Evolutionary conservation across 1,139 yeast genomes (phyloP).

Genomic region (Sugiyamaella novakii): DNA sequence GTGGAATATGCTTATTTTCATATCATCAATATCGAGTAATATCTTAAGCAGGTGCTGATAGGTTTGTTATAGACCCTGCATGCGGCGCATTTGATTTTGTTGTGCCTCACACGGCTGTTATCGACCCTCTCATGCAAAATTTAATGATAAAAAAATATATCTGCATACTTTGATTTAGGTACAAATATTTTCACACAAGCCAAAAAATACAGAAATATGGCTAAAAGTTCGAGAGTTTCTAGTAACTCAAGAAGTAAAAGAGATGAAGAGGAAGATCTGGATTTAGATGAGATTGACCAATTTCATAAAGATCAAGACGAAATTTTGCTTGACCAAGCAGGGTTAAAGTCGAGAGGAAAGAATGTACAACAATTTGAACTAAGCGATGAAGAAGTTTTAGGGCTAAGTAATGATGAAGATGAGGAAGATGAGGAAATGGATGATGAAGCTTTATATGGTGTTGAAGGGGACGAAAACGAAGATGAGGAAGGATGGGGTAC

Average conservation of each 20-base stretch:
- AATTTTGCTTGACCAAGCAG: slow-evolving; percentile 59
- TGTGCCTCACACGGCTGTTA: slow-evolving; percentile 5
- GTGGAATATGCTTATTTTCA: no score
- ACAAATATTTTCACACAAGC: not conserved
- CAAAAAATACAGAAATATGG: slow-evolving; percentile 1
- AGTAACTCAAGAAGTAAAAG: slow-evolving; percentile 12
- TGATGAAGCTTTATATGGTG: slow-evolving; percentile 35
- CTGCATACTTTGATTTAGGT: not conserved
- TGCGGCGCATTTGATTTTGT: not conserved
- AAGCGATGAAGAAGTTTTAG: slow-evolving; percentile 56
- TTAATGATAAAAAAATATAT: slow-evolving; percentile 2
- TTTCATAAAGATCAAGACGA: slow-evolving; percentile 66
- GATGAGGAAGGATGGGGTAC: slow-evolving; percentile 81
- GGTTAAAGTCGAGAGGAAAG: slow-evolving; percentile 24
- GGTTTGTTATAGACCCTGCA: no score
- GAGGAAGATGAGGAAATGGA: slow-evolving; percentile 36
- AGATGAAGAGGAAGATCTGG: slow-evolving; percentile 37
- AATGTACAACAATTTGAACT: slow-evolving; percentile 47
- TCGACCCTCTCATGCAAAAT: slow-evolving; percentile 2
- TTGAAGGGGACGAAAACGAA: slow-evolving; percentile 50
- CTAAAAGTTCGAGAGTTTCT: slow-evolving; percentile 11
- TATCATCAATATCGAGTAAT: no score
- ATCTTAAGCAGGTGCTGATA: no score
- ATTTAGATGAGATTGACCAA: slow-evolving; percentile 65
- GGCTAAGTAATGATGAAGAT: slow-evolving; percentile 36